Evolutionary conservation across 2,329 filamentous ascomycete genomes (phyloP), one percentile per base, ranked within the genome.

Genomic region (Monosporascus sp.): DNA sequence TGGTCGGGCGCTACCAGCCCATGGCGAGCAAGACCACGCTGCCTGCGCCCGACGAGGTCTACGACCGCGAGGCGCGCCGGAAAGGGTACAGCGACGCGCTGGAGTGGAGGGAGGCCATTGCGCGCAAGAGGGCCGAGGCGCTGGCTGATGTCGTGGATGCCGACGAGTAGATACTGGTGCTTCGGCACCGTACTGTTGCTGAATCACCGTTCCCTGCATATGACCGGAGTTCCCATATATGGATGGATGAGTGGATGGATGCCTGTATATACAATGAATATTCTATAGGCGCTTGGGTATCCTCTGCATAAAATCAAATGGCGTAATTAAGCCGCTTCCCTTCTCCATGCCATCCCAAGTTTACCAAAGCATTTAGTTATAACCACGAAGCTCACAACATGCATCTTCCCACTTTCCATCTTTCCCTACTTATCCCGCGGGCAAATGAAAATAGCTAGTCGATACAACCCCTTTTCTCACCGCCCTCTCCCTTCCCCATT

Each of bases 61-160:
- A 86, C 59, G 79, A 85, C 57, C 74, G 73, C 60, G 86, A 81
- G 67, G 83, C 85, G n/a, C 72, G 77, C 62, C 75, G 75, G 53
- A 83, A 81, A 65, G 84, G 85, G 0, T 84, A 80, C 58, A 72
- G 70, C 38, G 72, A 70, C 55, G 72, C 78, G 2, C 76, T 76
- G 51, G 81, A 81, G 51, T 61, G 70, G 65, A 69, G 68, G 53
- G 60, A 62, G 47, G 65, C 55, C 20, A 25, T 56, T 3, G 54
- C 48, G 22, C 57, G 56, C 54, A 64, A 56, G 54, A 60, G 27
- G 53, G 60, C 51, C 3, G 57, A 61, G 38, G 57, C 51, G 6
- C 51, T 14, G n/a, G 55, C 52, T n/a, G 54, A 73, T 79, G 73
- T 34, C 31, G 5, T 34, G 9, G 31, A 34, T 34, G 31, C 31